Evolutionary conservation across 495 filamentous ascomycete genomes (phyloP).

Genomic region (Staphylotrichum longicolle): DNA sequence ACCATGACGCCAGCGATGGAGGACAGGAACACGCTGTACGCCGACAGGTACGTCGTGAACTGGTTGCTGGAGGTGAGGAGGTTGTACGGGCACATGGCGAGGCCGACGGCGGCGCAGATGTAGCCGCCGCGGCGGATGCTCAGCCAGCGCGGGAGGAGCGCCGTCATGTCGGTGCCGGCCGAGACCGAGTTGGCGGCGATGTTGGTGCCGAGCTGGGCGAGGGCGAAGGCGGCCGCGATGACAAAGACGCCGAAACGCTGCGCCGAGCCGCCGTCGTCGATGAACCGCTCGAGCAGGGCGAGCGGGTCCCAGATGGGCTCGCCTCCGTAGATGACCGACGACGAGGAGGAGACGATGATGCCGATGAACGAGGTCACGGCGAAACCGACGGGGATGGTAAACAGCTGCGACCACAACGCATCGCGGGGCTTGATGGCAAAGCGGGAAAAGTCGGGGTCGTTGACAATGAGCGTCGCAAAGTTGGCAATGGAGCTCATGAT

Average conservation of each 20-base stretch:
- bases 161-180: constrained; percentile 88
- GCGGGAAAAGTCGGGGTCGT: constrained; percentile 87
- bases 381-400: constrained; percentile 84
- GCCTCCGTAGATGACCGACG: constrained; percentile 68
- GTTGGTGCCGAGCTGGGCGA: constrained; percentile 90
- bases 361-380: constrained; percentile 89
- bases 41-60: constrained; percentile 92
- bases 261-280: constrained; percentile 66
- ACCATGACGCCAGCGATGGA: constrained; percentile 90
- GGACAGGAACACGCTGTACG: constrained; percentile 93
- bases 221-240: constrained; percentile 74
- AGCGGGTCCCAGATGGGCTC: constrained; percentile 86
- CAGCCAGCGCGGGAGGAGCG: constrained; percentile 79
- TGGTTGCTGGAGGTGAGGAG: constrained; percentile 74
- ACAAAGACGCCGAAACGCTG: constrained; percentile 89
- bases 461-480: constrained; percentile 83
- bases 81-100: constrained; percentile 89
- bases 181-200: constrained; percentile 91
- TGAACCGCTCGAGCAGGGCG: constrained; percentile 68
- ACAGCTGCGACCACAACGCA: constrained; percentile 83
- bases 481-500: constrained; percentile 91
- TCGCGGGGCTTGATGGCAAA: constrained; percentile 79
- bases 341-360: constrained; percentile 88
- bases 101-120: constrained; percentile 77
- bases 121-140: constrained; percentile 91